These are phyloP conservation scores for Dendrobium huoshanense DNA, from an alignment of 106 monocot species.

Conservation along the genomic window DNA sequence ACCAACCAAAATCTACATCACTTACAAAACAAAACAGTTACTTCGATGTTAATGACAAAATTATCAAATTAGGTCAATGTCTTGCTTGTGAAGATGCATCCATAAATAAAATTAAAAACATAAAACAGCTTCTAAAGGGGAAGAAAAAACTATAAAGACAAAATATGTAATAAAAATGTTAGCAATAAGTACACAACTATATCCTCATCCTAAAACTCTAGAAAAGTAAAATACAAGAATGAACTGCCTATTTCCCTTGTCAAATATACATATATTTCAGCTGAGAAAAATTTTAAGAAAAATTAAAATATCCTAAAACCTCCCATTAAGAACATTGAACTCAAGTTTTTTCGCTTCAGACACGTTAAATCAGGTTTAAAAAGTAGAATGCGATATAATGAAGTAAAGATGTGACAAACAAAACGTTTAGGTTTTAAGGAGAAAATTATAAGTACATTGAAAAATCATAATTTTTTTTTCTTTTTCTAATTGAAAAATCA, in stretches of 20 bases:
- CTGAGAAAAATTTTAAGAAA: not conserved
- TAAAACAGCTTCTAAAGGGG: not conserved
- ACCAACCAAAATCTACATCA: not conserved
- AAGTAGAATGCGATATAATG: not conserved
- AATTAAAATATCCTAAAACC: not conserved
- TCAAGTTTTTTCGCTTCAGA: not conserved
- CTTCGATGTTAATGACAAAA: not conserved
- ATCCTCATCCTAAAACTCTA: not conserved
- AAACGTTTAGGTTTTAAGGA: not conserved
- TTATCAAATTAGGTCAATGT: not conserved
- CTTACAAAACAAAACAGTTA: not conserved
- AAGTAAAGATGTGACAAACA: not conserved
- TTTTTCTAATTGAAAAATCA: not conserved
- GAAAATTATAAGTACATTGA: not conserved
- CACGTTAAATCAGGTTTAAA: not conserved
- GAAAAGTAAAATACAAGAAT: not conserved
- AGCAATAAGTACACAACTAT: not conserved
- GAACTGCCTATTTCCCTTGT: not conserved
- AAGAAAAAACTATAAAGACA: not conserved
- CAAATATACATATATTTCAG: not conserved
- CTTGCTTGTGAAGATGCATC: not conserved
- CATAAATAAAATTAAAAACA: not conserved
- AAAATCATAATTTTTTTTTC: too few species aligned
- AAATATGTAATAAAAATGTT: not conserved
- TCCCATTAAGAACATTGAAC: not conserved